Evolutionary conservation across 768 basidiomycete genomes (phyloP).

Genomic region (Tephrocybe sp.): DNA sequence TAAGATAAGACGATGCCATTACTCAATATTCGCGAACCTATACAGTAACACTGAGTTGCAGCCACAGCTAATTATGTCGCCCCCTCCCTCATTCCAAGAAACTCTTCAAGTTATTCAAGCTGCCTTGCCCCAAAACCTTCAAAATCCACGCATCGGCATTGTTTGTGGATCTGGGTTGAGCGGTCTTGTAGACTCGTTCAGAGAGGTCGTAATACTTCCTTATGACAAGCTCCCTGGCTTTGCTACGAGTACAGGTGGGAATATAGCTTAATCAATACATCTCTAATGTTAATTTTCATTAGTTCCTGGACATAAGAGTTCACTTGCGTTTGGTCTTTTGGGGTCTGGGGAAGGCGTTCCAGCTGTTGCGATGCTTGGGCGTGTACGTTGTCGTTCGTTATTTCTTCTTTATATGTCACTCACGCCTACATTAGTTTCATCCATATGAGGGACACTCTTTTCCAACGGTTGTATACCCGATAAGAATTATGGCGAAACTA

Average conservation of each 20-base stretch:
- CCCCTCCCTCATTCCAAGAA: slow-evolving; percentile 22
- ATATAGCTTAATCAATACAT: too few species aligned
- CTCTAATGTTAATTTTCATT: not conserved
- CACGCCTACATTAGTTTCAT: slow-evolving; percentile 55
- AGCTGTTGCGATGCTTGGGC: slow-evolving; percentile 87
- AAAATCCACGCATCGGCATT: slow-evolving; percentile 68
- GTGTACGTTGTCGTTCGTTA: slow-evolving; percentile 43
- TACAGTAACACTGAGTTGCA: too few species aligned
- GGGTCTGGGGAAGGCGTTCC: slow-evolving; percentile 63
- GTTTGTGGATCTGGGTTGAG: slow-evolving; percentile 86
- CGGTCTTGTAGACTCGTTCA: slow-evolving; percentile 63
- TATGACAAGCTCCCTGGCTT: slow-evolving; percentile 76
- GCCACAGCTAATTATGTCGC: too few species aligned
- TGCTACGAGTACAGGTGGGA: slow-evolving; percentile 69
- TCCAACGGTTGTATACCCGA: slow-evolving; percentile 69
- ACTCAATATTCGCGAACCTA: too few species aligned
- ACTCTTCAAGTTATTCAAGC: slow-evolving; percentile 31
- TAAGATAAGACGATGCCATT: too few species aligned
- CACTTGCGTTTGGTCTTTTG: slow-evolving; percentile 77
- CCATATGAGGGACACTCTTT: slow-evolving; percentile 81
- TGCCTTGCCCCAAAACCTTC: slow-evolving; percentile 30
- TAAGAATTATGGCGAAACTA: slow-evolving; percentile 73
- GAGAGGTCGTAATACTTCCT: slow-evolving; percentile 54
- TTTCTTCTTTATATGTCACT: not conserved
- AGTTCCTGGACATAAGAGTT: slow-evolving; percentile 83